A percentile compares a stretch with the other conserved stretches of the same genome.
Conservation (phyloP, 2,329 filamentous ascomycete species). For the Septoria linicola region DNA sequence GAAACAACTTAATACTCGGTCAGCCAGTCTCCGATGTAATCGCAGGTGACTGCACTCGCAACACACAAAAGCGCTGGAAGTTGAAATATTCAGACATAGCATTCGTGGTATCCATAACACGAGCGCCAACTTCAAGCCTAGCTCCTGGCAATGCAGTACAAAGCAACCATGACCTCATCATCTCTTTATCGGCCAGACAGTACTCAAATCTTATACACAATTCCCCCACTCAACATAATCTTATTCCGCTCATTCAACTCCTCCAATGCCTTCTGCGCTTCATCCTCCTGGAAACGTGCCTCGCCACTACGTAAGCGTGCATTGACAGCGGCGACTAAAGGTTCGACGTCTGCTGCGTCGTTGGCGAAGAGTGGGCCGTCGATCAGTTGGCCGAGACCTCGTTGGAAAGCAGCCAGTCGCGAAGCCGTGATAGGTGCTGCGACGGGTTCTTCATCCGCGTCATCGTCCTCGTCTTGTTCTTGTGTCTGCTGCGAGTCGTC, state of each 20-base stretch:
- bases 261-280: slow-evolving; percentile 74
- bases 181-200: no score
- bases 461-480: slow-evolving; percentile 38
- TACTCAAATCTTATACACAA: slow-evolving; percentile 51
- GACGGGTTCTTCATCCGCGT: slow-evolving; percentile 40
- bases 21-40: no score
- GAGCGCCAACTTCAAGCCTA: background rate
- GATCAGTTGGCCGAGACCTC: slow-evolving; percentile 77
- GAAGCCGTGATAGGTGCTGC: slow-evolving; percentile 56
- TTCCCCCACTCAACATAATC: slow-evolving; percentile 67
- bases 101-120: slow-evolving; percentile 4
- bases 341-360: slow-evolving; percentile 74
- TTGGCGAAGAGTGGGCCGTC: slow-evolving; percentile 81
- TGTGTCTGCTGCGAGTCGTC: slow-evolving; percentile 51
- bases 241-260: slow-evolving; percentile 80
- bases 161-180: background rate
- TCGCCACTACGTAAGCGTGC: slow-evolving; percentile 60
- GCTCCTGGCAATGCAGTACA: background rate
- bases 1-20: no score
- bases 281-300: slow-evolving; percentile 63
- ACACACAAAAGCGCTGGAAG: no score
- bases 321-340: slow-evolving; percentile 79
- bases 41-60: no score
- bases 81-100: no score
- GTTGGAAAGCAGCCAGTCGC: slow-evolving; percentile 73